Evolutionary conservation across 1,139 yeast genomes (phyloP), one percentile per base, ranked within the genome.

Genomic region (Candida tropicalis): DNA sequence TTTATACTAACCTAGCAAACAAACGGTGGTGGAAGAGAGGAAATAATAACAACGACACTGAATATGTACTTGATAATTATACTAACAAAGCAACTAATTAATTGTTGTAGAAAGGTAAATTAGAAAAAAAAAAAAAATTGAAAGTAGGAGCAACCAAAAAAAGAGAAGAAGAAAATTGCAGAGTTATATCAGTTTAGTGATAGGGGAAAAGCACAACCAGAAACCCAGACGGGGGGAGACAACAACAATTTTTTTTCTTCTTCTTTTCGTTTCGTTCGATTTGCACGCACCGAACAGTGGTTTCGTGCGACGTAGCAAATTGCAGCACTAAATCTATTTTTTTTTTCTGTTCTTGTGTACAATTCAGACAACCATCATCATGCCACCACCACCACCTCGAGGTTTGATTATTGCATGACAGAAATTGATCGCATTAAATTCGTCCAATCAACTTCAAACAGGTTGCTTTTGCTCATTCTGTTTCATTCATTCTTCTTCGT

Each of bases 51-150:
- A 23, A 12, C 9, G 28, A 25, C 16, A 32, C 16, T 5, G 25
- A 7, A n/a, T 17, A 12, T 20, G 26, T 22, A n/a, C 6, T 20
- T 4, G 23, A 20, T 20, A 20, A 20, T 20, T 20, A 20, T n/a
- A n/a, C n/a, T n/a, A 12, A 16, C 25, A 9, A 20, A 20, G 20
- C 17, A 20, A 20, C 23, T 20, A 20, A 20, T 20, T 9, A 20
- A 20, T 32, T 32, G 35, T 32, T 32, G 35, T 32, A 32, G 20
- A 32, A 32, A 32, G 2, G 10, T 5, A 29, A 16, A 24, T 9
- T n/a, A 24, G 24, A 16, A 24, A 16, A 16, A 35, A 35, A 24
- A 15, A n/a, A 16, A 8, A 26, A 25, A 18, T 11, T 23, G 25
- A 25, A 29, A 29, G 3, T 8, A 10, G 9, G 11, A 25, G 10